phyloP scores from a whole-genome alignment of 192 early-diverging fungal species.

The Coemansia sp. region DNA sequence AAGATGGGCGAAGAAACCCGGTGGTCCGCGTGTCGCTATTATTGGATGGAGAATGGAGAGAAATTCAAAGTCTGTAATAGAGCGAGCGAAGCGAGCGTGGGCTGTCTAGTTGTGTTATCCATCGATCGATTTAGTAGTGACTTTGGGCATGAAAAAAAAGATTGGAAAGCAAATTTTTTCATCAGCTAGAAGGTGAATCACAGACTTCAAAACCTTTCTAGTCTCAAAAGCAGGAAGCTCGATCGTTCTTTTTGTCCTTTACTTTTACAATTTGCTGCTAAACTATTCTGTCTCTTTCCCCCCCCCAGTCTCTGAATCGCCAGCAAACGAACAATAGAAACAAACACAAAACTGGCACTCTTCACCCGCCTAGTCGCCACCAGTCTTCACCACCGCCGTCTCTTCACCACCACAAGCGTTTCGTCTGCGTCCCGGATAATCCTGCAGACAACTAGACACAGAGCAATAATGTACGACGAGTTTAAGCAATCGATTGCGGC shows the following conservation, averaged over 20 bases:
- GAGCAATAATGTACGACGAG: conserved; percentile 55
- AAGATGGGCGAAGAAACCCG: neutral
- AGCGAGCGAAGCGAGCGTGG: no score
- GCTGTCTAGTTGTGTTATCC: no score
- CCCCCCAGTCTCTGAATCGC: neutral
- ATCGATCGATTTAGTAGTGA: no score
- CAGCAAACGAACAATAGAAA: neutral
- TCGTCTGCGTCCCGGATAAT: neutral
- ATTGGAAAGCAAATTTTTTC: no score
- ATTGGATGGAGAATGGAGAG: no score
- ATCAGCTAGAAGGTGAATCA: no score
- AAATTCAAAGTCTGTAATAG: no score
- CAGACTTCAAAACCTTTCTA: no score
- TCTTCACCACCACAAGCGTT: conserved; percentile 4
- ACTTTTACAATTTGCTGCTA: neutral
- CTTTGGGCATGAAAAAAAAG: no score
- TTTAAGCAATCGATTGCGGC: conserved; percentile 66
- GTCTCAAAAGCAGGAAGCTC: no score
- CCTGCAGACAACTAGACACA: neutral
- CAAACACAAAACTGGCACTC: conserved; percentile 13
- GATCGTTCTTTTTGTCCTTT: no score
- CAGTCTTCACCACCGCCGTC: neutral
- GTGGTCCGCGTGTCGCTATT: no score
- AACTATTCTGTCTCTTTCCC: neutral
- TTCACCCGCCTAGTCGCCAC: neutral